These are phyloP conservation scores for Echinochloa phyllopogon DNA, from an alignment of 176 grass and related monocot genomes.

Conservation along the genomic window DNA sequence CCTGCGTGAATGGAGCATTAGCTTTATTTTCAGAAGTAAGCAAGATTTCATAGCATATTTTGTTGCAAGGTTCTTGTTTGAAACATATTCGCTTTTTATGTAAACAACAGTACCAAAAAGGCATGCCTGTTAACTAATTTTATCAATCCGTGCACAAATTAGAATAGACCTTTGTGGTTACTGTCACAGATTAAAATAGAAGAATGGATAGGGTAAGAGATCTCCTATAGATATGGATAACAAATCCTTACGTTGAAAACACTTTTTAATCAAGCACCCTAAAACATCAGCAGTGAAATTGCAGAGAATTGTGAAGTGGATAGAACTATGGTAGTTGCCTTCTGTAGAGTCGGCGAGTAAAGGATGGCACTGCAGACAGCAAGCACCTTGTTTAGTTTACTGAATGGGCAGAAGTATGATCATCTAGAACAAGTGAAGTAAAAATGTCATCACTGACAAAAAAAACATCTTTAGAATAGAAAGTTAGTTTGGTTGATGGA, in stretches of 20 bases:
- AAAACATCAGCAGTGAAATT: conserved; percentile 47
- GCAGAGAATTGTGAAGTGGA: background rate
- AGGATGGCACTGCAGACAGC: conserved; percentile 8
- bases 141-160: background rate
- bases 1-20: conserved; percentile 30
- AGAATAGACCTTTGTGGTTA: background rate
- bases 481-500: background rate
- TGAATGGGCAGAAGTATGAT: background rate
- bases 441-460: conserved; percentile 10
- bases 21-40: conserved; percentile 12
- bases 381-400: conserved; percentile 13
- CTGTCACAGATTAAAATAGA: conserved; percentile 19
- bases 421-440: background rate
- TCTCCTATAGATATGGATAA: conserved; percentile 33
- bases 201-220: conserved; percentile 24
- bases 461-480: conserved; percentile 19
- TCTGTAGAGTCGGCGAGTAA: conserved; percentile 25
- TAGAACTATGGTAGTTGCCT: background rate
- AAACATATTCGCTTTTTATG: background rate
- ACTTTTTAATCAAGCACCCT: conserved; percentile 23
- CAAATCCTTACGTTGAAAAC: conserved; percentile 15
- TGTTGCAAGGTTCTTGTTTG: background rate
- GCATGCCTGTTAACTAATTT: conserved; percentile 6
- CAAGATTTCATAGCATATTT: background rate
- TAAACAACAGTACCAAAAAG: background rate